phyloP scores from a whole-genome alignment of 176 grass and related monocot species.

The Bonia amplexicaulis region DNA sequence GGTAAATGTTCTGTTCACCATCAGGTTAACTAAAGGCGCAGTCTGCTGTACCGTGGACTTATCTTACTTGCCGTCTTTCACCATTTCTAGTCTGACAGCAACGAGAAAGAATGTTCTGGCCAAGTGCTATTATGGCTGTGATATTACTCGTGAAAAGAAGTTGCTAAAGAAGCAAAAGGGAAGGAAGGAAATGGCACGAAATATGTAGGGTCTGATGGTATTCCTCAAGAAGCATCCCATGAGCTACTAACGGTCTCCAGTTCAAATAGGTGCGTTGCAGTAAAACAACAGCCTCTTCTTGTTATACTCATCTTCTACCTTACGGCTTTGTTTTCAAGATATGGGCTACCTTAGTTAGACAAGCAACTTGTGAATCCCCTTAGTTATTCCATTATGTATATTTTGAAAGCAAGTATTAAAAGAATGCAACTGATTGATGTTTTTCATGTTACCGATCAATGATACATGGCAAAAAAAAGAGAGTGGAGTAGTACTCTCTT shows the following conservation, averaged over 20 bases:
- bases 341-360: not conserved
- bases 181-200: slow-evolving; percentile 53
- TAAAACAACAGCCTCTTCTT: not conserved
- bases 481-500: not conserved
- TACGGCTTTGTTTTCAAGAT: no score
- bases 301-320: not conserved
- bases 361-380: not conserved
- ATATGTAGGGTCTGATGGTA: slow-evolving; percentile 43
- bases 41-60: not conserved
- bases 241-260: not conserved
- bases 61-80: not conserved
- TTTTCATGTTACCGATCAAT: not conserved
- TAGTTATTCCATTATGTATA: not conserved
- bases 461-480: not conserved
- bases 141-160: slow-evolving; percentile 44
- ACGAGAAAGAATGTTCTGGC: slow-evolving; percentile 54
- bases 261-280: not conserved
- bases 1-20: not conserved
- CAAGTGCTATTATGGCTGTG: slow-evolving; percentile 38
- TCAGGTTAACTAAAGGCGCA: not conserved
- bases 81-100: slow-evolving; percentile 27
- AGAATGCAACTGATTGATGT: not conserved
- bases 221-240: slow-evolving; percentile 43
- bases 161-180: slow-evolving; percentile 47
- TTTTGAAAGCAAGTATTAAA: not conserved